A percentile compares a stretch with the other conserved stretches of the same genome.
Conservation (phyloP, 2,329 filamentous ascomycete species). For the Exophiala dermatitidis region DNA sequence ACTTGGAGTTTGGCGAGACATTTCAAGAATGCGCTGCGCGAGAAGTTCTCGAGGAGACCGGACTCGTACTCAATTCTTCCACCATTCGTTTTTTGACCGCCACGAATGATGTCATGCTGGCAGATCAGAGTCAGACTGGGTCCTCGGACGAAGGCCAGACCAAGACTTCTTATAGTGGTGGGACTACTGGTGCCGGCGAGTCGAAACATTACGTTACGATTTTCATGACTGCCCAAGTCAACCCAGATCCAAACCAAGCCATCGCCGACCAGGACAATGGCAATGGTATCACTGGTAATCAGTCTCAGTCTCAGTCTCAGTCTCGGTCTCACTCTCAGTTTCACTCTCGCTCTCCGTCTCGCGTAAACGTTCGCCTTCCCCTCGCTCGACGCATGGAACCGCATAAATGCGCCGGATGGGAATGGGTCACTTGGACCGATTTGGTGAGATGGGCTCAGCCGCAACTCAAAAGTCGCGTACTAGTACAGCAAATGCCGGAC, state of each 20-base stretch:
- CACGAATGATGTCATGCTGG: slow-evolving; percentile 59
- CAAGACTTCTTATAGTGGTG: too few species aligned
- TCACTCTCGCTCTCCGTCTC: too few species aligned
- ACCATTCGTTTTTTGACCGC: slow-evolving; percentile 50
- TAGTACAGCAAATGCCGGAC: too few species aligned
- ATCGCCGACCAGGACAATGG: too few species aligned
- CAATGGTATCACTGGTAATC: too few species aligned
- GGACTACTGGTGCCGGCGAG: slow-evolving; percentile 29
- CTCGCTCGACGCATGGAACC: slow-evolving; percentile 39
- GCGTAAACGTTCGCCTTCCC: slow-evolving; percentile 36
- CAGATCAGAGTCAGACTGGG: neutral
- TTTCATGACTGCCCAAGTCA: slow-evolving; percentile 53
- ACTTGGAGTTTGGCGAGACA: slow-evolving; percentile 63
- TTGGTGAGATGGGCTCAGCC: slow-evolving; percentile 35
- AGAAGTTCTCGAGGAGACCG: slow-evolving; percentile 66
- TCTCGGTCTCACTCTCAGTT: too few species aligned
- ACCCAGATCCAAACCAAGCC: slow-evolving; percentile 31
- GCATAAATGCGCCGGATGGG: slow-evolving; percentile 51
- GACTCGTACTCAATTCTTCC: slow-evolving; percentile 43
- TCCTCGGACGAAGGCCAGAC: too few species aligned
- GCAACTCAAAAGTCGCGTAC: slow-evolving; percentile 9
- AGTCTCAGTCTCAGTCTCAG: too few species aligned
- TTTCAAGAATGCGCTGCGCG: slow-evolving; percentile 57
- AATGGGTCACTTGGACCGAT: slow-evolving; percentile 47
- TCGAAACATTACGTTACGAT: slow-evolving; percentile 68